Conservation (phyloP, 2,329 filamentous ascomycete genomes). For the Orbilia brochopaga region DNA sequence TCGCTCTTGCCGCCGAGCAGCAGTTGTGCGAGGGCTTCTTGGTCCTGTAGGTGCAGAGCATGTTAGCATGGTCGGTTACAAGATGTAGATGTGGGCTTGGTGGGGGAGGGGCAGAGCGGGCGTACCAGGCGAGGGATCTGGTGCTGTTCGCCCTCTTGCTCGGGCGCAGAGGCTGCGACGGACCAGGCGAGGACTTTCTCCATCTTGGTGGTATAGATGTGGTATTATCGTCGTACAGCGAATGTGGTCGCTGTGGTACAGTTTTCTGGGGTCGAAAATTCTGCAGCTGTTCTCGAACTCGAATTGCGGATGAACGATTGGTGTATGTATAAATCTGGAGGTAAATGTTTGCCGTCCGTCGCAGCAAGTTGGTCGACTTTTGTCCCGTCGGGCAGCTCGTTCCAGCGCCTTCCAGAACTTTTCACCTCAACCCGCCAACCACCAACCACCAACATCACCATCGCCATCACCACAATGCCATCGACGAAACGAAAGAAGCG, state of each 20-base stretch:
- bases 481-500: constrained; percentile 51
- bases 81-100: constrained; percentile 53
- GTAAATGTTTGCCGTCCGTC: not conserved
- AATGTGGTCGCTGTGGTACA: too few species aligned
- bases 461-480: constrained; percentile 46
- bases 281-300: too few species aligned
- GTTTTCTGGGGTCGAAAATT: too few species aligned
- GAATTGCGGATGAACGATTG: not conserved
- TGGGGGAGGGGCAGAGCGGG: constrained; percentile 54
- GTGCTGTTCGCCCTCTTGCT: constrained; percentile 56
- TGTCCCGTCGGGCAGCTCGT: not conserved
- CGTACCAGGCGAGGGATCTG: constrained; percentile 53
- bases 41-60: constrained; percentile 58
- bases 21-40: constrained; percentile 74
- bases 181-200: constrained; percentile 57
- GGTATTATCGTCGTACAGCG: constrained; percentile 39
- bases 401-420: constrained; percentile 43
- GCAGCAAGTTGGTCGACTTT: not conserved
- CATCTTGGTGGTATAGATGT: constrained; percentile 55
- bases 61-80: constrained; percentile 25
- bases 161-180: constrained; percentile 56
- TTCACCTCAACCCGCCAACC: constrained; percentile 1
- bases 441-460: constrained; percentile 2
- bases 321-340: not conserved
- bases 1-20: constrained; percentile 81